Conservation (phyloP, 495 filamentous ascomycete species). For the Aspergillus carlsbadensis region DNA sequence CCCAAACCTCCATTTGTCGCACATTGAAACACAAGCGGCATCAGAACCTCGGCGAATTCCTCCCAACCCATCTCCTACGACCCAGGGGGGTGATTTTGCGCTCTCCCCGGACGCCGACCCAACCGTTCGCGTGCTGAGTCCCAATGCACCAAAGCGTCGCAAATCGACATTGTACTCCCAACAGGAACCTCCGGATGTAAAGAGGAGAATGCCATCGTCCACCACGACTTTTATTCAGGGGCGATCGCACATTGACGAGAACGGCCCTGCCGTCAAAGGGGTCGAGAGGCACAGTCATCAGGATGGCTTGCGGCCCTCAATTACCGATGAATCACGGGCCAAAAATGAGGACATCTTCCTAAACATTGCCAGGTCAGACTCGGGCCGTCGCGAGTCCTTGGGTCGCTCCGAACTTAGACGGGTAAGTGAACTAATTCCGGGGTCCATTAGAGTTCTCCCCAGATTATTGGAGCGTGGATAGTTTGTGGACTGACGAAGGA, state of each 20-base stretch:
- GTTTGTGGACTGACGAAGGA: slow-evolving; percentile 14
- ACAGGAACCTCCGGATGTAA: slow-evolving; percentile 22
- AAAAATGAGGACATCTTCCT: slow-evolving; percentile 62
- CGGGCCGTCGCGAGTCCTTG: slow-evolving; percentile 43
- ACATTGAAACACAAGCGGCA: slow-evolving; percentile 7
- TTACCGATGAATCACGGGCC: slow-evolving; percentile 34
- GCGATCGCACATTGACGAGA: slow-evolving; percentile 34
- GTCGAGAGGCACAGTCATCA: slow-evolving; percentile 24
- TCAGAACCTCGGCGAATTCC: slow-evolving; percentile 12
- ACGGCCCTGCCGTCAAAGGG: slow-evolving; percentile 29
- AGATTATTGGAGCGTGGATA: neutral
- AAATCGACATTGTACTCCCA: slow-evolving; percentile 31
- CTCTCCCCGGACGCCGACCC: slow-evolving; percentile 16
- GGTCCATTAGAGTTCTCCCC: neutral
- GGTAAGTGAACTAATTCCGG: slow-evolving; percentile 36
- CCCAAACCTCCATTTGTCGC: slow-evolving; percentile 17
- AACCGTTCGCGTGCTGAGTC: slow-evolving; percentile 19
- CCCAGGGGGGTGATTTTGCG: slow-evolving; percentile 18
- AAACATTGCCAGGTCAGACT: slow-evolving; percentile 59
- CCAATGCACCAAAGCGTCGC: slow-evolving; percentile 36
- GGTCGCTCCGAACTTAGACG: slow-evolving; percentile 49
- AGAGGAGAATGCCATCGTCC: slow-evolving; percentile 30
- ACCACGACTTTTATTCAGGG: slow-evolving; percentile 19
- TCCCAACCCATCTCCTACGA: slow-evolving; percentile 9
- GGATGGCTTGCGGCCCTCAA: slow-evolving; percentile 19